Percentiles rank a stretch among this genome's conserved stretches.
Conservation (phyloP, 345 rosid genomes). For the Geranium brycei region DNA sequence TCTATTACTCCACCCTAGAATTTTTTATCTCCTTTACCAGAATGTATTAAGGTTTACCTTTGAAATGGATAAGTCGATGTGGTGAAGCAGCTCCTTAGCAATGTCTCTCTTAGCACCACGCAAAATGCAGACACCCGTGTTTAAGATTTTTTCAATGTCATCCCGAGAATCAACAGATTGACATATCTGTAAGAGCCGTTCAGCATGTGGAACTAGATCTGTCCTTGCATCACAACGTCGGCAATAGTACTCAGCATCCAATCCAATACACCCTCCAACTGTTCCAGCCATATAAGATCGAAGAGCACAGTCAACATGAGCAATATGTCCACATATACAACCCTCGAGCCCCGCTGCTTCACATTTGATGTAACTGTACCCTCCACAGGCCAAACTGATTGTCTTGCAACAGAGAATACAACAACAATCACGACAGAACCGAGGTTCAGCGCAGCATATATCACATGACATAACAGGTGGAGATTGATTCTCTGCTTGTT, state of each 20-base stretch:
- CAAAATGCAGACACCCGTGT: conserved; percentile 45
- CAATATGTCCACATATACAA: conserved; percentile 60
- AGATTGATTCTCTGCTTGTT: conserved; percentile 16
- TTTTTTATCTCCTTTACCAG: background rate
- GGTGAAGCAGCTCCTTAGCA: conserved; percentile 37
- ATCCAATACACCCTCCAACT: conserved; percentile 70
- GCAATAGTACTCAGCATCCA: conserved; percentile 81
- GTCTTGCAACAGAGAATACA: conserved; percentile 73
- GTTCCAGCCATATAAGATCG: conserved; percentile 78
- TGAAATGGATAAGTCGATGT: conserved; percentile 33
- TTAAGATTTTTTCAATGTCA: conserved; percentile 47
- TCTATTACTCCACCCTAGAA: background rate
- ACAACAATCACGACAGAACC: conserved; percentile 68
- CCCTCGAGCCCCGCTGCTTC: conserved; percentile 43
- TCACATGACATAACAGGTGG: conserved; percentile 49
- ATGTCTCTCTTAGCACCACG: conserved; percentile 39
- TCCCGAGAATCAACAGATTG: conserved; percentile 36
- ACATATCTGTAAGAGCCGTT: conserved; percentile 37
- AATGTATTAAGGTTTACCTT: conserved; percentile 35
- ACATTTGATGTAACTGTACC: conserved; percentile 61
- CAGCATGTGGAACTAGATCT: conserved; percentile 55
- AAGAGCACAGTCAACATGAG: conserved; percentile 82
- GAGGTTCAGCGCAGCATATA: conserved; percentile 65
- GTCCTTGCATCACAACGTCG: conserved; percentile 68
- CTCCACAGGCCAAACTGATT: conserved; percentile 32